Evolutionary conservation across 2,329 filamentous ascomycete species (phyloP).

Genomic region (Aurifilum marmelostoma): DNA sequence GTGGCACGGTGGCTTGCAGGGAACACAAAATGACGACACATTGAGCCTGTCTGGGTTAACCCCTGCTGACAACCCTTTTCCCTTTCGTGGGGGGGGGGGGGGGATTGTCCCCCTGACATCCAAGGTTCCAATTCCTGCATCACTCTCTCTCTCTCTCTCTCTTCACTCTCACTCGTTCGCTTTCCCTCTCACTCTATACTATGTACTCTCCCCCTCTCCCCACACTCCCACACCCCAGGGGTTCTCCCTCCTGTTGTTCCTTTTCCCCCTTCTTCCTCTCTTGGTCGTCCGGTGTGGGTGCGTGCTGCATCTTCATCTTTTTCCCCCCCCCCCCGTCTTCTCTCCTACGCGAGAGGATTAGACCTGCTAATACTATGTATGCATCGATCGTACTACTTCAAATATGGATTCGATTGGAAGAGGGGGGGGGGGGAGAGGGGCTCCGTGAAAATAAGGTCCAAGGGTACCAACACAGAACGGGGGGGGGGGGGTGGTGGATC

Average conservation of each 20-base stretch:
- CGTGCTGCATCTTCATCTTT: not conserved
- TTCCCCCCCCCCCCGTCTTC: not conserved
- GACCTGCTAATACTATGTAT: no score
- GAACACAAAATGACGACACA: constrained; percentile 26
- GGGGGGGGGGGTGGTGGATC: not conserved
- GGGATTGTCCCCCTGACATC: not conserved
- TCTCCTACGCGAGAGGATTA: not conserved
- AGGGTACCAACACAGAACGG: not conserved
- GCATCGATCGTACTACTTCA: no score
- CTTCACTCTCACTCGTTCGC: not conserved
- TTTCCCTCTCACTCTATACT: no score
- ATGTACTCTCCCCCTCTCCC: no score
- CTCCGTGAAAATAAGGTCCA: not conserved
- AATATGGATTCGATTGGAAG: no score
- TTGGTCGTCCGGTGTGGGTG: no score
- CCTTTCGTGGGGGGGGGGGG: not conserved
- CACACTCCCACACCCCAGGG: not conserved
- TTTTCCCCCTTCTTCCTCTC: not conserved
- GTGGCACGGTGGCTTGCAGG: constrained; percentile 16
- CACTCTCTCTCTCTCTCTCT: not conserved
- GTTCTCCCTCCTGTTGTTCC: not conserved
- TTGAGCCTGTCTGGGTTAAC: constrained; percentile 12
- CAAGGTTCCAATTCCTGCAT: not conserved
- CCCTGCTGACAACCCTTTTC: constrained; percentile 3
- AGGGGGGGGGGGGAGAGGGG: no score